A percentile compares a stretch with the other conserved stretches of the same genome.
These are phyloP conservation scores for Plectosphaerella cucumerina DNA, from an alignment of 2,329 filamentous ascomycete genomes.

Conservation along the genomic window DNA sequence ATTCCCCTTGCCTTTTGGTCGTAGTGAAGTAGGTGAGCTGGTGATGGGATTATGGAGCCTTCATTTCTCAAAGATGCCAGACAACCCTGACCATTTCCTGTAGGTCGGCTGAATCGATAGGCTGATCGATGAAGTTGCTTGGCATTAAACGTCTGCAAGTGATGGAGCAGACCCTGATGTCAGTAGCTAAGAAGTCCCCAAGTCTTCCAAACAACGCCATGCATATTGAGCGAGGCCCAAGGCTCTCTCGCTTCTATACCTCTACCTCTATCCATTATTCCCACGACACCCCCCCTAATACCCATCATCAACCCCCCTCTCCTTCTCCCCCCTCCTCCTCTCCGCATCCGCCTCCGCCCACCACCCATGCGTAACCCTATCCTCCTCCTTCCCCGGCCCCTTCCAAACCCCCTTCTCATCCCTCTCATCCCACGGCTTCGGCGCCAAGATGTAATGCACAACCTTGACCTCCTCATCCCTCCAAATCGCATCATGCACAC, in stretches of 20 bases:
- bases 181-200: no score
- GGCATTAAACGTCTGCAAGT: no score
- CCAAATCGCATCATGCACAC: slow-evolving; percentile 54
- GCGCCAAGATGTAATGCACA: slow-evolving; percentile 56
- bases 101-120: no score
- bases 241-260: background rate
- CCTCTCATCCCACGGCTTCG: slow-evolving; percentile 58
- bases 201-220: background rate
- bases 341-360: slow-evolving; percentile 48
- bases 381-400: slow-evolving; percentile 19
- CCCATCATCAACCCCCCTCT: slow-evolving; percentile 31
- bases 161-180: no score
- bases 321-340: slow-evolving; percentile 35
- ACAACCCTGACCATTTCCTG: no score
- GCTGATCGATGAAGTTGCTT: no score
- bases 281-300: slow-evolving; percentile 20
- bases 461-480: slow-evolving; percentile 55
- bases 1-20: no score
- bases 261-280: background rate
- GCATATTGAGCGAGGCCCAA: background rate
- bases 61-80: no score
- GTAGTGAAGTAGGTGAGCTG: no score
- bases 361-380: slow-evolving; percentile 49
- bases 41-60: no score
- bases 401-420: slow-evolving; percentile 37